Base-by-base conservation (phyloP, 1,284 basidiomycete species). In the Amylostereum chailletii region DNA sequence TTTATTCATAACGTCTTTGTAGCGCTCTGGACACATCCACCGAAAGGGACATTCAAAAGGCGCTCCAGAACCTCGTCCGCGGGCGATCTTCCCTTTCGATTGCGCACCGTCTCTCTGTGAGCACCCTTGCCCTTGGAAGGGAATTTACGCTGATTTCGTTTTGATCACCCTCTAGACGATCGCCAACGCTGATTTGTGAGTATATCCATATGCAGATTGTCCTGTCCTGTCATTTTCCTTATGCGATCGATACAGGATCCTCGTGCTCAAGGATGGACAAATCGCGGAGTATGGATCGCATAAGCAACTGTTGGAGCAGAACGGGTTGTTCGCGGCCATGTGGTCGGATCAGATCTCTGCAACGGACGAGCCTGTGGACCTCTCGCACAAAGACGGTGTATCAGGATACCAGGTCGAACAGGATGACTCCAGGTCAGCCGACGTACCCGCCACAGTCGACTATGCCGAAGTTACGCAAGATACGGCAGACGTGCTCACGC, bases 41-140 rank as follows among this genome's bases (percentile, higher is more conserved):
- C 2, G 89, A 92, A 64, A 84, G 86, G 52, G 80, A 88, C 58
- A 88, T 94, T 53, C 91, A 94, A 63, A 85, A 83, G 57, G 86
- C 87, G 7, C 71, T 91, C 45, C 83, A 84, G 58, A 83, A 83
- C 58, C 75, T 86, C 32, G 80, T 79, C 51, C 69, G 77, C 58
- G 85, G 81, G 46, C 76, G 86, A 53, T 83, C 86, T 19, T 83
- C 82, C 34, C 62, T 94, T 55, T 87, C 87, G 46, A 85, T 91
- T 65, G 86, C 90, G 11, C 85, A 87, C 62, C 76, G 88, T 40
- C 69, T 87, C 53, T 86, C 85, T 57, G 88, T 90, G 61, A 67
- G 86, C 75, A 37, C 37, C 34, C 34, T 50, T 52, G 47, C 33
- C 42, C 26, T n/a, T 40, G 47, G 39, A 48, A 46, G 48, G 36